Evolutionary conservation across 345 rosid species (phyloP), one percentile per base, ranked within the genome.

Genomic region (Populus nigra): DNA sequence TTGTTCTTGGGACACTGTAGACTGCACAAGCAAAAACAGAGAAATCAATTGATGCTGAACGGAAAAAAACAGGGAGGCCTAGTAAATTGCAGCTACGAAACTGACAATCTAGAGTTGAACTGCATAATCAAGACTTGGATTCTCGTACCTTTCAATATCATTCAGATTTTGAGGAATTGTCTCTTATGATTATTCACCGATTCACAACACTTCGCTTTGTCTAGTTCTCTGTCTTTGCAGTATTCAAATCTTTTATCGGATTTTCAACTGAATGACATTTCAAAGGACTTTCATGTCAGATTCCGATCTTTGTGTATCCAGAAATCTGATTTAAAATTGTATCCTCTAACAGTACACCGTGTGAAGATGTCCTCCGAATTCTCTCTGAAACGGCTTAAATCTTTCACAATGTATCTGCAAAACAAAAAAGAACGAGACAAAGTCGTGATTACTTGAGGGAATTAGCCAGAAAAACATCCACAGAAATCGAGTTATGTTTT

Each of bases 251-350:
- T 47, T 57, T 25, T 47, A n/a, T 82, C 72, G 31, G 76, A 71
- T 23, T 83, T 73, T 83, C 72, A 76, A 71, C 71, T 10, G 69
- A 80, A 84, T 65, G 83, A 74, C 87, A 87, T 83, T 83, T 68
- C 71, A 3, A 25, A 43, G 75, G 80, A 67, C 59, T n/a, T 78
- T 76, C 74, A 70, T 57, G 59, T 36, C 66, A 66, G 79, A 11
- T 78, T 81, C 73, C 72, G 76, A 76, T 84, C 78, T 80, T 66
- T 61, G 55, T 47, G 47, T 41, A 27, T 71, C 69, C 65, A 66
- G 33, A 74, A 73, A 71, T 71, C 67, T 71, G 83, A 79, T 85
- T 79, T 50, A 16, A 50, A 31, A 35, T 73, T 55, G n/a, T 55
- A 22, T 78, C 61, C 61, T 16, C 3, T 45, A 66, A 39, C 38